These are phyloP conservation scores for Fusarium denticulatum DNA, from an alignment of 2,329 filamentous ascomycete species.

Conservation along the genomic window DNA sequence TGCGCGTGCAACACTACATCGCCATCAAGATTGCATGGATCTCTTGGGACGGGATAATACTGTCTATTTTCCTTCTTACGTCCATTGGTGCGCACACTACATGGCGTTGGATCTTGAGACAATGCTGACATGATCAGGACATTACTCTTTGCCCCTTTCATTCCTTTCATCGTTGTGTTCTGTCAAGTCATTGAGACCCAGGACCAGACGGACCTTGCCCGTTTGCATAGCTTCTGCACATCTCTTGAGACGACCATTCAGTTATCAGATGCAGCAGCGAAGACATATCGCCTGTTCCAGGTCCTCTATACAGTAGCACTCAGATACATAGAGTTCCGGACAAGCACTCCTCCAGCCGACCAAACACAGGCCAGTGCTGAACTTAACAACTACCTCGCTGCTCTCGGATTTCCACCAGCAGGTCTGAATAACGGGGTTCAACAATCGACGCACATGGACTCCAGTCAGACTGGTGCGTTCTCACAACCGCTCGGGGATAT, in stretches of 20 bases:
- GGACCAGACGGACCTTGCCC: slow-evolving; percentile 53
- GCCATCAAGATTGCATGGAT: slow-evolving; percentile 54
- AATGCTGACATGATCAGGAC: slow-evolving; percentile 47
- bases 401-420: slow-evolving; percentile 56
- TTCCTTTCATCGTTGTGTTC: slow-evolving; percentile 64
- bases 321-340: slow-evolving; percentile 67
- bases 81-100: slow-evolving; percentile 53
- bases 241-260: slow-evolving; percentile 62
- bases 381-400: slow-evolving; percentile 52
- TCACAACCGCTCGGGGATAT: slow-evolving; percentile 23
- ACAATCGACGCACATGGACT: slow-evolving; percentile 29
- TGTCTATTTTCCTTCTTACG: slow-evolving; percentile 52
- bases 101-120: too few species aligned
- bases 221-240: slow-evolving; percentile 60
- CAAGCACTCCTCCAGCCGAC: slow-evolving; percentile 39
- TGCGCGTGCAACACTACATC: slow-evolving; percentile 53
- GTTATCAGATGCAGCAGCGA: slow-evolving; percentile 59
- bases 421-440: slow-evolving; percentile 9
- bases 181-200: slow-evolving; percentile 60
- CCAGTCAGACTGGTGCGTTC: slow-evolving; percentile 14
- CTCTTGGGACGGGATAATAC: slow-evolving; percentile 50
- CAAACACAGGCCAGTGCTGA: slow-evolving; percentile 48
- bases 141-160: slow-evolving; percentile 61
- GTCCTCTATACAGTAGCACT: slow-evolving; percentile 67
- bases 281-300: slow-evolving; percentile 66